phyloP scores from a whole-genome alignment of 257 asterid species.

The Capsicum pubescens region DNA sequence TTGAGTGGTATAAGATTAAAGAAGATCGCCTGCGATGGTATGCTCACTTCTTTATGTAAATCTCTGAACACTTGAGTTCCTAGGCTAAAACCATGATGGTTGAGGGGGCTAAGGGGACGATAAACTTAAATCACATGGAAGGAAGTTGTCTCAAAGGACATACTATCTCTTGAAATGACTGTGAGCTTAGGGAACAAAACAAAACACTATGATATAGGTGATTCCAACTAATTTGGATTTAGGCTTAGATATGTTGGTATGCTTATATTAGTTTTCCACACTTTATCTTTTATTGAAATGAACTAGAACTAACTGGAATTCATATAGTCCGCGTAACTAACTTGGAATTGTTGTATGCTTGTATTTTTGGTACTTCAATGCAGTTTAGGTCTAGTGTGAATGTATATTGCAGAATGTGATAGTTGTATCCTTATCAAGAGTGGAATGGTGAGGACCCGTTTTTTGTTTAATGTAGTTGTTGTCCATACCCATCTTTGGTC shows the following conservation, averaged over 20 bases:
- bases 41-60: background rate
- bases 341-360: slow-evolving; percentile 2
- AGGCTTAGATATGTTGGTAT: background rate
- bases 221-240: background rate
- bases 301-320: no score
- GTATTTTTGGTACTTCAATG: background rate
- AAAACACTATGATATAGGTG: background rate
- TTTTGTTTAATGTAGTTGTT: slow-evolving; percentile 12
- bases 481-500: slow-evolving; percentile 11
- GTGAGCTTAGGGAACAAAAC: background rate
- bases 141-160: background rate
- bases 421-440: background rate
- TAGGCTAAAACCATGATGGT: background rate
- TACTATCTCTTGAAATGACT: background rate
- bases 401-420: slow-evolving; percentile 22
- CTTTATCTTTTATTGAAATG: background rate
- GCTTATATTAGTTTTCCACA: background rate
- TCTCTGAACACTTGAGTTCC: background rate
- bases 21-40: background rate
- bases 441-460: background rate
- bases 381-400: background rate
- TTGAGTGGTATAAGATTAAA: no score
- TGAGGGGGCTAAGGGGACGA: background rate
- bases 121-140: background rate
- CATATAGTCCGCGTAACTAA: background rate